Evolutionary conservation across 768 basidiomycete genomes (phyloP).

Genomic region (Paxillus ammoniavirescens): DNA sequence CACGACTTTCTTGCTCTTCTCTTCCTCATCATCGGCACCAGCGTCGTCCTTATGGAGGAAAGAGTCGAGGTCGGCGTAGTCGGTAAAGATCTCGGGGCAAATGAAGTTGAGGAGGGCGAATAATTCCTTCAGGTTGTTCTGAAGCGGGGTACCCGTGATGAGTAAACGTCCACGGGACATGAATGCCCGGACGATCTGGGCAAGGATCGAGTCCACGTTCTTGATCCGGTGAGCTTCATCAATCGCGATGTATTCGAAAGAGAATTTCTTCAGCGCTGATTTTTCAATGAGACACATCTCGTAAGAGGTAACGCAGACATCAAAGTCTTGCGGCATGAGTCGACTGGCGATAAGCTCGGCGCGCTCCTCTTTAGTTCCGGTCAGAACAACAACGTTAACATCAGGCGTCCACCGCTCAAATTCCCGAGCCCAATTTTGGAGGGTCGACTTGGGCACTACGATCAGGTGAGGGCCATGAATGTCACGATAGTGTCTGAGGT

Average conservation of each 20-base stretch:
- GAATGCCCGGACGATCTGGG: conserved; percentile 92
- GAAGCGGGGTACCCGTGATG: conserved; percentile 95
- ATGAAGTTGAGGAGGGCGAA: conserved; percentile 94
- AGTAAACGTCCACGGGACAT: conserved; percentile 84
- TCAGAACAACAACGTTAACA: conserved; percentile 76
- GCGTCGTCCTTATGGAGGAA: conserved; percentile 90
- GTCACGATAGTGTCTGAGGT: conserved; percentile 81
- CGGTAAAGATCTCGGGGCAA: conserved; percentile 92
- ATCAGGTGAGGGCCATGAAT: conserved; percentile 86
- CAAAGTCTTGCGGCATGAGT: conserved; percentile 85
- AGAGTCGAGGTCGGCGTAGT: conserved; percentile 86
- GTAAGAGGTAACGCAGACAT: conserved; percentile 94
- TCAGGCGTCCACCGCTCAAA: conserved; percentile 90
- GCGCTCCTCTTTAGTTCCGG: conserved; percentile 89
- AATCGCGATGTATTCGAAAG: conserved; percentile 96
- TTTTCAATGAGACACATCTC: conserved; percentile 97
- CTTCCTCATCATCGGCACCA: conserved; percentile 66
- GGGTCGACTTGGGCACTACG: conserved; percentile 97
- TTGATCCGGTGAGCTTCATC: conserved; percentile 99
- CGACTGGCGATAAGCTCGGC: conserved; percentile 73
- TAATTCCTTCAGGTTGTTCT: conserved; percentile 95
- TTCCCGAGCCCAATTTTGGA: conserved; percentile 97
- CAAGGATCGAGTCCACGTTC: conserved; percentile 94
- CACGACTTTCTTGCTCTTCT: conserved; percentile 89
- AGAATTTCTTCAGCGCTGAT: conserved; percentile 87